Evolutionary conservation across 768 basidiomycete genomes (phyloP).

Genomic region (Postia placenta): DNA sequence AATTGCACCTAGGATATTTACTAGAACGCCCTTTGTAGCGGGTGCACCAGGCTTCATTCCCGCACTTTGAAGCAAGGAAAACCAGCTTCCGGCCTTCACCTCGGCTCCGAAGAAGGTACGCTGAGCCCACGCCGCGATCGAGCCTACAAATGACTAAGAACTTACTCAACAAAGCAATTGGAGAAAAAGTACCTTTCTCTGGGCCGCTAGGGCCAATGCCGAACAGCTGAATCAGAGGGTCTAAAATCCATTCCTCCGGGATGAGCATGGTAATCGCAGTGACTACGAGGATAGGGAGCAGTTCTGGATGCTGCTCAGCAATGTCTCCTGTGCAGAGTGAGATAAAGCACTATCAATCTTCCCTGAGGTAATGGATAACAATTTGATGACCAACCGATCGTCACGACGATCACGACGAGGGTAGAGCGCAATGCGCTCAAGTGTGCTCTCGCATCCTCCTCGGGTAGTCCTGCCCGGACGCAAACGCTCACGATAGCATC

Average conservation of each 20-base stretch:
- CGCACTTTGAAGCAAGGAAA: constrained; percentile 24
- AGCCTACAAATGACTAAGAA: constrained; percentile 21
- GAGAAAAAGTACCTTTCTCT: constrained; percentile 4
- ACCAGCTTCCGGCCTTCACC: constrained; percentile 29
- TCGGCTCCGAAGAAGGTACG: constrained; percentile 28
- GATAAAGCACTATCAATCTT: too few species aligned
- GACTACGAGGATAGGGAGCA: constrained; percentile 20
- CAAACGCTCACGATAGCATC: constrained; percentile 20
- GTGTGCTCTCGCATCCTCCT: constrained; percentile 16
- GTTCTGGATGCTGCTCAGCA: constrained; percentile 29
- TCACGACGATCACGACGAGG: constrained; percentile 2
- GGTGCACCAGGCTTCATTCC: too few species aligned
- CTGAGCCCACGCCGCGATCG: constrained; percentile 31
- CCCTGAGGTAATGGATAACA: too few species aligned
- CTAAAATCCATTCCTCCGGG: constrained; percentile 26
- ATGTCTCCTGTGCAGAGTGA: constrained; percentile 30
- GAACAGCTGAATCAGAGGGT: constrained; percentile 26
- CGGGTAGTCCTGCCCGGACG: constrained; percentile 17
- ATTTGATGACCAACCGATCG: neutral
- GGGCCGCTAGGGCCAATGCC: constrained; percentile 31
- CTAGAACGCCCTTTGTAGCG: too few species aligned
- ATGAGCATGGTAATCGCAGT: constrained; percentile 20
- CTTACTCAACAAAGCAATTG: neutral
- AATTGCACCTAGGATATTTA: too few species aligned
- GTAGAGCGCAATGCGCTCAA: constrained; percentile 22